Conservation (phyloP, 345 rosid species). For the Psidium friedrichsthalianum region DNA sequence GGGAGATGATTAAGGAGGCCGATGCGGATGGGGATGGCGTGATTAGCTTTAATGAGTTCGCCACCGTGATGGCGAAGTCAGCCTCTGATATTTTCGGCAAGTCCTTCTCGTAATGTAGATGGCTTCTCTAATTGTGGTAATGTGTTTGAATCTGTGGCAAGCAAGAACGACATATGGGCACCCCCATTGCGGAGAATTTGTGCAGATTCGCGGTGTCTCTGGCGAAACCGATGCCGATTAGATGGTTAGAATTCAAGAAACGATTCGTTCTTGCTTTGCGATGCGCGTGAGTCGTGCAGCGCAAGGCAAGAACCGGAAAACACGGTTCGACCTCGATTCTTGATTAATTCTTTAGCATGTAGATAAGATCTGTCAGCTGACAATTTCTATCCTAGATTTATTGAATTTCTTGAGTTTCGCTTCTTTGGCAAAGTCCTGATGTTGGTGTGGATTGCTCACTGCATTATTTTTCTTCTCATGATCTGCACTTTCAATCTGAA, state of each 20-base stretch:
- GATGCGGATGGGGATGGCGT: slow-evolving; percentile 75
- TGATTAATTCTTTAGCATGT: not conserved
- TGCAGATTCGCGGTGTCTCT: not conserved
- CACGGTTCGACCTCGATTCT: not conserved
- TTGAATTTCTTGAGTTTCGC: not conserved
- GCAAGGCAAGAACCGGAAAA: not conserved
- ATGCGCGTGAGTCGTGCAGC: not conserved
- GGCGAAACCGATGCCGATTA: not conserved
- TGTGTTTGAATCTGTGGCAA: not conserved
- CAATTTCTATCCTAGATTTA: not conserved
- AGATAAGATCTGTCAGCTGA: not conserved
- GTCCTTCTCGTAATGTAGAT: not conserved
- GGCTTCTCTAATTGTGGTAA: not conserved
- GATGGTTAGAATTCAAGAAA: not conserved
- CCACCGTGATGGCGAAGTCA: slow-evolving; percentile 66
- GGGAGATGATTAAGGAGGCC: slow-evolving; percentile 73
- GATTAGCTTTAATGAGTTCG: slow-evolving; percentile 65
- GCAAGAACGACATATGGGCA: not conserved
- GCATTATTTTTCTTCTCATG: not conserved
- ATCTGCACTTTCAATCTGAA: not conserved
- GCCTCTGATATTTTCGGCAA: slow-evolving; percentile 39
- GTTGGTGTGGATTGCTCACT: not conserved
- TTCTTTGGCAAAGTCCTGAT: not conserved
- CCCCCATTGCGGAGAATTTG: not conserved
- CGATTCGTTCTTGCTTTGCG: not conserved